Base-by-base conservation (phyloP, 2,329 filamentous ascomycete genomes). In the Aaosphaeria arxii region DNA sequence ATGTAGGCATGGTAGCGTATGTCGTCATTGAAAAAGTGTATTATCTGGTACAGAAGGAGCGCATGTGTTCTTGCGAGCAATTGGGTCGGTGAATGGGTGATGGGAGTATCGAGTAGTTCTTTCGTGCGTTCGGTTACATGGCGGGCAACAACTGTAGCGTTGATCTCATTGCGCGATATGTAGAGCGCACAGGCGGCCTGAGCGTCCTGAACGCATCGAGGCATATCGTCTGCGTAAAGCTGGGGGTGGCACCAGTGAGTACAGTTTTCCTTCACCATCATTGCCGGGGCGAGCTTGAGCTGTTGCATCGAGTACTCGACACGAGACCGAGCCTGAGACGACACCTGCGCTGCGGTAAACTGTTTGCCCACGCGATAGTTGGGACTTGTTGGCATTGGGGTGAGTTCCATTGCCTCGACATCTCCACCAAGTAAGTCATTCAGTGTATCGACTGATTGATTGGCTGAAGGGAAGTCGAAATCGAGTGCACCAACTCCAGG, bases 231-330 rank as follows among this genome's bases (percentile, higher is more conserved):
- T n/a, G 67, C 66, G 49, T 81, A 83, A 0, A 84, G 65, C n/a
- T 67, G 59, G 0, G 69, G 67, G 52, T 84, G 81, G 30, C 70
- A 74, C 81, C 81, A 84, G 0, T 78, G 77, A 0, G 78, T 79
- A 43, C 74, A 64, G 11, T 71, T 78, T 41, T 77, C 70, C 6
- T 71, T 49, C 0, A 82, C 73, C 74, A 83, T 79, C 41, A 52
- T 59, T 17, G 47, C 49, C 7, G 66, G 65, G 5, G 52, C 53
- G 7, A 54, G 44, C 32, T 66, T 65, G 30, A 66, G 36, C 42
- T 62, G 59, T 7, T 59, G 55, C 17, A 68, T 58, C 1, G 55
- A 54, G 48, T 66, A 67, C 1, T 49, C 53, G 7, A 66, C 38
- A 7, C 64, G 62, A 7, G 58, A 56, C 28, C 50, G 55, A 1